These are phyloP conservation scores for Zizania latifolia DNA, from an alignment of 176 grass and related monocot genomes.

Conservation along the genomic window DNA sequence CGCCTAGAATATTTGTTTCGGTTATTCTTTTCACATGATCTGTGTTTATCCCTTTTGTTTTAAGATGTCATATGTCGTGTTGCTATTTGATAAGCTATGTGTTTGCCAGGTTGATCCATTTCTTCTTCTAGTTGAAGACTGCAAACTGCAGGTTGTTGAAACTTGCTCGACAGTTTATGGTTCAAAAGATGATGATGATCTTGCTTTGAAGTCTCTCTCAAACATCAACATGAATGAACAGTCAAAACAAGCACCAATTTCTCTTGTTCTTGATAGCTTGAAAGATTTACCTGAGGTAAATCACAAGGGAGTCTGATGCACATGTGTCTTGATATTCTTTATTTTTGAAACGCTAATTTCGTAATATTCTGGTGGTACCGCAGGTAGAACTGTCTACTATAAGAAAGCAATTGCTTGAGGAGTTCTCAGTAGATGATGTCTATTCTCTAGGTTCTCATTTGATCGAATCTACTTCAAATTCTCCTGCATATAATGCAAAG, in stretches of 20 bases:
- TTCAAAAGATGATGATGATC: slow-evolving; percentile 66
- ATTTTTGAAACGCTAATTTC: background rate
- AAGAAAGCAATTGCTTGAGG: slow-evolving; percentile 75
- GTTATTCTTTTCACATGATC: background rate
- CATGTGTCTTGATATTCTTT: background rate
- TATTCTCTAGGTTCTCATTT: slow-evolving; percentile 61
- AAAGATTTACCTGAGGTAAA: slow-evolving; percentile 61
- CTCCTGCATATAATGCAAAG: slow-evolving; percentile 17
- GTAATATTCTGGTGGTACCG: slow-evolving; percentile 5
- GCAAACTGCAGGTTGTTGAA: slow-evolving; percentile 57
- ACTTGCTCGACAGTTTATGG: slow-evolving; percentile 50
- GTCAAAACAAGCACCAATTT: slow-evolving; percentile 68
- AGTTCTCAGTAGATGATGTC: slow-evolving; percentile 69
- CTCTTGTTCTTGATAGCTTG: slow-evolving; percentile 61
- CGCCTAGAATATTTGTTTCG: background rate
- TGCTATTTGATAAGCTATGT: background rate
- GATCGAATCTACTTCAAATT: slow-evolving; percentile 44
- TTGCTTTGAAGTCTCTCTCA: slow-evolving; percentile 69
- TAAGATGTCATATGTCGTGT: slow-evolving; percentile 1
- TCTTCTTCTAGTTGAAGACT: slow-evolving; percentile 79
- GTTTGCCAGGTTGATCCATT: slow-evolving; percentile 75
- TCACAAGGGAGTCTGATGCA: background rate
- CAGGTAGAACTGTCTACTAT: slow-evolving; percentile 58
- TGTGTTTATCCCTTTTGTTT: background rate
- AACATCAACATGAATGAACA: slow-evolving; percentile 53